Percentiles rank a stretch among this genome's conserved stretches.
Evolutionary conservation across 2,329 filamentous ascomycete species (phyloP).

Genomic region (Fusarium coffeatum): DNA sequence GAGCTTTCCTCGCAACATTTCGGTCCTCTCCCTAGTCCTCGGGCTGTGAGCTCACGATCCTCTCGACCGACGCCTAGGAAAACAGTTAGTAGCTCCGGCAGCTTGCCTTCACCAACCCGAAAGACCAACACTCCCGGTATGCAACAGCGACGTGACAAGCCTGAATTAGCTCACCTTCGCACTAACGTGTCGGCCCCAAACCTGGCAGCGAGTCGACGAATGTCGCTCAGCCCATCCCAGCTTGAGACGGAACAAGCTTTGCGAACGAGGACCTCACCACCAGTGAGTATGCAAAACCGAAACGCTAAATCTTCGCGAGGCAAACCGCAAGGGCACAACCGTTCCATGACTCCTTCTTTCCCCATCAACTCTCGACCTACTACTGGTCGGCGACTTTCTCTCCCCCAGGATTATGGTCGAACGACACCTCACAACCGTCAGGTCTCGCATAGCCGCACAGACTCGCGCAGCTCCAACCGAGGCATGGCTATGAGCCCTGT

Average conservation of each 20-base stretch:
- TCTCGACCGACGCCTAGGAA: constrained; percentile 9
- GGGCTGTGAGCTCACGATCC: constrained; percentile 1
- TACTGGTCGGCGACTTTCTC: constrained; percentile 31
- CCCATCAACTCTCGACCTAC: constrained; percentile 11
- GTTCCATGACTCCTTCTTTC: constrained; percentile 32
- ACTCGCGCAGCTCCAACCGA: constrained; percentile 26
- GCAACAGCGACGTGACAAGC: constrained; percentile 22
- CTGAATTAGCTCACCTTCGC: constrained; percentile 29
- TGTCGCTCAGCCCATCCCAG: constrained; percentile 14
- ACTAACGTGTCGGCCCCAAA: constrained; percentile 45
- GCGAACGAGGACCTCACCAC: constrained; percentile 53
- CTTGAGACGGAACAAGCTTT: constrained; percentile 35
- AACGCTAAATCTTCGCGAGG: constrained; percentile 46
- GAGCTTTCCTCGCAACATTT: constrained; percentile 2
- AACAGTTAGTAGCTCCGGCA: constrained; percentile 10
- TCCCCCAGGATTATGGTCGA: constrained; percentile 36
- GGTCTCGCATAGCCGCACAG: constrained; percentile 18
- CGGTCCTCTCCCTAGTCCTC: background rate
- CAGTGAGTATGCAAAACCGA: constrained; percentile 58
- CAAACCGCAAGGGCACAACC: constrained; percentile 23
- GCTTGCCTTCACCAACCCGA: constrained; percentile 13
- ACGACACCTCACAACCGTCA: constrained; percentile 34
- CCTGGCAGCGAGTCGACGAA: constrained; percentile 37
- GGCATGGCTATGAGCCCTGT: constrained; percentile 14
- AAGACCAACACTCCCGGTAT: background rate